Percentiles rank a stretch among this genome's conserved stretches.
These are phyloP conservation scores for Athelia sp. DNA, from an alignment of 1,284 basidiomycete genomes.

Conservation along the genomic window DNA sequence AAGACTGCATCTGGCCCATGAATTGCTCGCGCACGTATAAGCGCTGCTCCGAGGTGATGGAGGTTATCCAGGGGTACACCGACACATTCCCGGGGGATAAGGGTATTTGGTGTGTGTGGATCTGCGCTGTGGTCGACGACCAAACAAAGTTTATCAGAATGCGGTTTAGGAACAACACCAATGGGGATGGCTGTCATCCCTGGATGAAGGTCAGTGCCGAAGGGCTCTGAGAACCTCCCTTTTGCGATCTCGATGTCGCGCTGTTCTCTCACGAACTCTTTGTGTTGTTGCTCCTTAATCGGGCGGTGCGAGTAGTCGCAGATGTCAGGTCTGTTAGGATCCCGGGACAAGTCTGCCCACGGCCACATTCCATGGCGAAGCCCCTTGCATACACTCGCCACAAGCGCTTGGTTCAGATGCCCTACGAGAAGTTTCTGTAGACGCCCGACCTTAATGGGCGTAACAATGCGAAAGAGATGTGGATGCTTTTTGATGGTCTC, in stretches of 20 bases:
- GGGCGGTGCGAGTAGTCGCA: neutral
- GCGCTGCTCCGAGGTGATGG: neutral
- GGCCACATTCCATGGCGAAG: conserved; percentile 15
- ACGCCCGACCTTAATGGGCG: neutral
- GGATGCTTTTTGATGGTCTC: neutral
- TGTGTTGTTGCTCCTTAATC: neutral
- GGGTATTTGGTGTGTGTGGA: neutral
- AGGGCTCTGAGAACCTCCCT: conserved; percentile 8
- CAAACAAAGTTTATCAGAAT: conserved; percentile 11
- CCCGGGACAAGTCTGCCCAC: conserved; percentile 9
- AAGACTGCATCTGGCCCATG: neutral
- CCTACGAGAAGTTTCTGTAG: neutral
- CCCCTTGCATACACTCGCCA: conserved; percentile 6
- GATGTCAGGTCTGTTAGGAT: neutral
- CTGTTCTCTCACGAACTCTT: conserved; percentile 1
- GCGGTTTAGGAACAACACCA: conserved; percentile 11
- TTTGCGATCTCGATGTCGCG: conserved; percentile 7
- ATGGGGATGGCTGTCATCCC: conserved; percentile 10
- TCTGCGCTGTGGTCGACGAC: conserved; percentile 9
- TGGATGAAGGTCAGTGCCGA: conserved; percentile 10
- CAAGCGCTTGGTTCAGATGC: conserved; percentile 13
- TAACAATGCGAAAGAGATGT: neutral
- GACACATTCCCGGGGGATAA: neutral
- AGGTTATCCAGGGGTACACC: neutral
- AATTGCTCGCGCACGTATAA: neutral